phyloP scores from a whole-genome alignment of 2,329 filamentous ascomycete species.

The Aaosphaeria arxii region DNA sequence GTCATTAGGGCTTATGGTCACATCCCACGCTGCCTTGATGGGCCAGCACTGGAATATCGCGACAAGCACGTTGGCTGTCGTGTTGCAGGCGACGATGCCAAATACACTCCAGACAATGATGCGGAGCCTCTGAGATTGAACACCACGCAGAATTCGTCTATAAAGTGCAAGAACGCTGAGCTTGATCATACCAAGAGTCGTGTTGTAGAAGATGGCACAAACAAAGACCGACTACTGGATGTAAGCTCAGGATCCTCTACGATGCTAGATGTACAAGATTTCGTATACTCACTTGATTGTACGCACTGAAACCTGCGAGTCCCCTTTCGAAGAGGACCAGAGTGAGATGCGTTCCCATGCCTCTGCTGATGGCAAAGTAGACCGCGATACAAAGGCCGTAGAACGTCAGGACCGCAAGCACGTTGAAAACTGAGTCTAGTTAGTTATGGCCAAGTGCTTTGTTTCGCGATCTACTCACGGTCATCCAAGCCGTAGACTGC shows the following conservation, averaged over 20 bases:
- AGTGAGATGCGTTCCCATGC: conserved; percentile 29
- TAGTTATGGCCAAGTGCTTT: background rate
- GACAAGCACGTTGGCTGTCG: conserved; percentile 16
- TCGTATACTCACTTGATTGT: conserved; percentile 19
- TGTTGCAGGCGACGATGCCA: conserved; percentile 32
- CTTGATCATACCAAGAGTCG: conserved; percentile 48
- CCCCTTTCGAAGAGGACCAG: conserved; percentile 18
- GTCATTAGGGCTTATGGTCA: conserved; percentile 5
- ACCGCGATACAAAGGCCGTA: conserved; percentile 12
- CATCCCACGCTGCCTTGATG: conserved; percentile 18
- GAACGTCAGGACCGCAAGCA: conserved; percentile 15
- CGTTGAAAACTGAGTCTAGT: conserved; percentile 12
- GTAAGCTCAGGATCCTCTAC: conserved; percentile 1
- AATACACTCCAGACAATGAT: conserved; percentile 13
- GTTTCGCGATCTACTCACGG: conserved; percentile 5
- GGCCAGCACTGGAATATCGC: conserved; percentile 20
- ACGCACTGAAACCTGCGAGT: conserved; percentile 14
- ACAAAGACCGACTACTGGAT: conserved; percentile 42
- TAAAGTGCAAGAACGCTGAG: conserved; percentile 48
- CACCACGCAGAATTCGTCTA: conserved; percentile 15
- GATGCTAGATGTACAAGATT: background rate
- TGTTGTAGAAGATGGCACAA: conserved; percentile 46
- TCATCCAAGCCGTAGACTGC: conserved; percentile 14
- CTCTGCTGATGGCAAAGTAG: conserved; percentile 16
- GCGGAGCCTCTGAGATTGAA: conserved; percentile 7